These are phyloP conservation scores for Aspergillus jensenii DNA, from an alignment of 2,329 filamentous ascomycete species.

Conservation along the genomic window DNA sequence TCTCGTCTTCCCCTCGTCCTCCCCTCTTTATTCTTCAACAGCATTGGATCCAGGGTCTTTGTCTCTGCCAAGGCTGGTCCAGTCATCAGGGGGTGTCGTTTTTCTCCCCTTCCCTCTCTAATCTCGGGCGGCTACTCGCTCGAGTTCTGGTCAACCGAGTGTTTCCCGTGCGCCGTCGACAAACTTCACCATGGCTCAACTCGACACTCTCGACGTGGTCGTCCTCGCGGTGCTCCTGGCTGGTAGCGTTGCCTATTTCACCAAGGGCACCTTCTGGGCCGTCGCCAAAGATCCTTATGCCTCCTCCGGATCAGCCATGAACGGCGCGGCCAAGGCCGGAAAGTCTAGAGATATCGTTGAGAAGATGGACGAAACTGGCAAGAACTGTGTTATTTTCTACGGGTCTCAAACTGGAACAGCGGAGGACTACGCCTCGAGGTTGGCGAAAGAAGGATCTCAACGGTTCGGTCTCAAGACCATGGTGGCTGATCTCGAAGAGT, in stretches of 20 bases:
- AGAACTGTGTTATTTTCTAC: slow-evolving; percentile 98
- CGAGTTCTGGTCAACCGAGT: neutral
- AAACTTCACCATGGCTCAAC: slow-evolving; percentile 71
- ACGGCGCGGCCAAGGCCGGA: slow-evolving; percentile 69
- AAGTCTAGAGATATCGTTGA: slow-evolving; percentile 91
- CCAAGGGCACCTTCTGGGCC: slow-evolving; percentile 86
- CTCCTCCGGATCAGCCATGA: slow-evolving; percentile 61
- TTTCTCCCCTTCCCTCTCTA: slow-evolving; percentile 6
- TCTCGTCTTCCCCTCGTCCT: slow-evolving; percentile 4
- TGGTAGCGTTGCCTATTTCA: slow-evolving; percentile 93
- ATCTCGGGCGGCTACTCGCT: neutral
- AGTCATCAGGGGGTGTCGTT: slow-evolving; percentile 11
- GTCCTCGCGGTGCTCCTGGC: slow-evolving; percentile 83
- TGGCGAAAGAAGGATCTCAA: slow-evolving; percentile 96
- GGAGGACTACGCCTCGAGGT: slow-evolving; percentile 93
- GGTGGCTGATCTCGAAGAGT: slow-evolving; percentile 97
- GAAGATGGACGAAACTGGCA: slow-evolving; percentile 92
- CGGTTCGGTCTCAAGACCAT: slow-evolving; percentile 96
- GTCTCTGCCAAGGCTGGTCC: slow-evolving; percentile 6
- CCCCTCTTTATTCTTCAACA: slow-evolving; percentile 1
- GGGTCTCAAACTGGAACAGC: slow-evolving; percentile 98
- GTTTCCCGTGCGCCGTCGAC: neutral
- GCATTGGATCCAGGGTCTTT: neutral
- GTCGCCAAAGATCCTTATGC: slow-evolving; percentile 87
- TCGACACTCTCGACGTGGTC: slow-evolving; percentile 91